Conservation (phyloP, 352 stramenopile genomes). For the Pythium angustatum region DNA sequence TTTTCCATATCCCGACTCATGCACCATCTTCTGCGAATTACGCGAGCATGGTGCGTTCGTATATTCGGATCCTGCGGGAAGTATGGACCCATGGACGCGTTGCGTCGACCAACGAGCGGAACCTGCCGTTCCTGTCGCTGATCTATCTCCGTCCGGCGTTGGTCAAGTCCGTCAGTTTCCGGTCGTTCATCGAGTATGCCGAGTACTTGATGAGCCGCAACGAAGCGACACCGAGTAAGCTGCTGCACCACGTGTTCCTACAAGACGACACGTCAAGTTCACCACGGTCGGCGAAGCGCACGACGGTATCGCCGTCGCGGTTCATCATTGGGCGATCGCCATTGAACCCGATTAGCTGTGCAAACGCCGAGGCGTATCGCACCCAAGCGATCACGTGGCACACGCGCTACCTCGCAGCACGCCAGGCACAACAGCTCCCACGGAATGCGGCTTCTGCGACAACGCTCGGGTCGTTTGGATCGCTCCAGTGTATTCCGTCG, state of each 20-base stretch:
- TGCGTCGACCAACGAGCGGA: constrained; percentile 10
- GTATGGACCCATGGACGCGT: constrained; percentile 18
- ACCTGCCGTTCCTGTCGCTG: constrained; percentile 19
- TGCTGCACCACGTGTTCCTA: constrained; percentile 65
- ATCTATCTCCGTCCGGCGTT: constrained; percentile 38
- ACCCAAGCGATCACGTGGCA: constrained; percentile 19
- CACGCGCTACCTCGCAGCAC: constrained; percentile 15
- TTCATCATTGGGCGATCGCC: constrained; percentile 17
- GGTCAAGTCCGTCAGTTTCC: constrained; percentile 43
- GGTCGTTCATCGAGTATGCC: constrained; percentile 67
- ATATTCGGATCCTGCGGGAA: constrained; percentile 17
- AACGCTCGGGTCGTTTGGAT: constrained; percentile 5
- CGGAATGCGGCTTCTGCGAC: background rate
- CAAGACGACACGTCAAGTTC: constrained; percentile 10
- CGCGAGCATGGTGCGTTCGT: constrained; percentile 17
- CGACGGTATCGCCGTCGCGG: background rate
- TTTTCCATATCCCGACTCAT: background rate
- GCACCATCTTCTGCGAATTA: constrained; percentile 5
- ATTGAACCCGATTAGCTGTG: constrained; percentile 8
- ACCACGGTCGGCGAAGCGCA: background rate
- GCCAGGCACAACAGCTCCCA: background rate
- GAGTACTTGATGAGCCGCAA: constrained; percentile 54
- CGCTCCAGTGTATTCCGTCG: background rate
- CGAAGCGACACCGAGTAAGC: constrained; percentile 34
- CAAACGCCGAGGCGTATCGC: constrained; percentile 20